A percentile compares a stretch with the other conserved stretches of the same genome.
phyloP scores from a whole-genome alignment of 2,329 filamentous ascomycete species.

The Apiospora aurea region DNA sequence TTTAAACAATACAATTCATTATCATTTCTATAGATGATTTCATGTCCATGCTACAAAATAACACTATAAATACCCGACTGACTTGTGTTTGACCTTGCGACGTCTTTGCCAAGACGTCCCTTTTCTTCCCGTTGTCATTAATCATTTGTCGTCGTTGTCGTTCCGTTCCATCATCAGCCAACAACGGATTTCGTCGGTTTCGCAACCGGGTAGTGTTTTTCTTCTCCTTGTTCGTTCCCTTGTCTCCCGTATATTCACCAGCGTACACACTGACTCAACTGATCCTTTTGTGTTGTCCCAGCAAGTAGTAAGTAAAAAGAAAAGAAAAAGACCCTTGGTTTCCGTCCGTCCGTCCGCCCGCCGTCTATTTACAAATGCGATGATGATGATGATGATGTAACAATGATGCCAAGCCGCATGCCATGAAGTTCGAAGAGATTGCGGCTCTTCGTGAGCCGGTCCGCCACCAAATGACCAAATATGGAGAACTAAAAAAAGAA shows the following conservation, averaged over 20 bases:
- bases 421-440: background rate
- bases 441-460: background rate
- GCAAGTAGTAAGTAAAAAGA: background rate
- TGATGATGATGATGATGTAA: slow-evolving; percentile 6
- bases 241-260: background rate
- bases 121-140: background rate
- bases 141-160: slow-evolving; percentile 11
- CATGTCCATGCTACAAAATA: slow-evolving; percentile 20
- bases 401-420: background rate
- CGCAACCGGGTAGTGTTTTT: background rate
- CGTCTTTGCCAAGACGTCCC: background rate
- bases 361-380: slow-evolving; percentile 11
- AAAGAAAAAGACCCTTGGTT: background rate
- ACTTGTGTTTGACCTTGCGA: background rate
- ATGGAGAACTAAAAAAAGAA: background rate
- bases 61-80: slow-evolving; percentile 7
- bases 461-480: background rate
- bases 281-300: background rate
- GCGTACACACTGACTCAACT: background rate
- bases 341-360: background rate
- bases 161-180: background rate
- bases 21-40: slow-evolving; percentile 20
- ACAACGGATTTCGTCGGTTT: background rate
- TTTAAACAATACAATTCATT: background rate
- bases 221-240: background rate